phyloP scores from a whole-genome alignment of 148 eudicot species.

The Vaccinium macrocarpon region DNA sequence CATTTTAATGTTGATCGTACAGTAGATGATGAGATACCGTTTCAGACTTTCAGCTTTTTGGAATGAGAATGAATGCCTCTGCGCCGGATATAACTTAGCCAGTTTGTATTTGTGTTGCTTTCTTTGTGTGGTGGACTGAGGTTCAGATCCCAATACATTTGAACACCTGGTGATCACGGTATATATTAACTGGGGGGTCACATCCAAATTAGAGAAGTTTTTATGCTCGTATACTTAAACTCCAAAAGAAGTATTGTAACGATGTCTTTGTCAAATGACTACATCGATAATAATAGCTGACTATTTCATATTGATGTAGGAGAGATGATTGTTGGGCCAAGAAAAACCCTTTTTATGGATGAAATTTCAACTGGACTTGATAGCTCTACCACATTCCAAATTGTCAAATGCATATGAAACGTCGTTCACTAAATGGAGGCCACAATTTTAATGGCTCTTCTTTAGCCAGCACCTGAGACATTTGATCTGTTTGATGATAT shows the following conservation, averaged over 20 bases:
- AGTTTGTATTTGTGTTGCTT: neutral
- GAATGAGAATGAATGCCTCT: neutral
- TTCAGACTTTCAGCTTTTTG: neutral
- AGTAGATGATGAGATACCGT: neutral
- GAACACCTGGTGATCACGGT: neutral
- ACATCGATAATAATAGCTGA: neutral
- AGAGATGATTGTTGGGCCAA: constrained; percentile 90
- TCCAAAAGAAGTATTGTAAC: neutral
- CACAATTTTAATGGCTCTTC: constrained; percentile 85
- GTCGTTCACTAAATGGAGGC: constrained; percentile 82
- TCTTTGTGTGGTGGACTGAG: neutral
- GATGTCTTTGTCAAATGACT: neutral
- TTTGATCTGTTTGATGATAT: constrained; percentile 82
- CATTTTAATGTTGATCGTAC: neutral
- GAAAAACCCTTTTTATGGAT: constrained; percentile 90
- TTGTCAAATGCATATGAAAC: constrained; percentile 66
- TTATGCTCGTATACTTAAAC: neutral
- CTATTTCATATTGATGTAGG: constrained; percentile 37
- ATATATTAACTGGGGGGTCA: neutral
- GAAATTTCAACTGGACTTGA: constrained; percentile 89
- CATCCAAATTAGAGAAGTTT: neutral
- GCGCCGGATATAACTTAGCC: neutral
- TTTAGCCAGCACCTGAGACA: constrained; percentile 94
- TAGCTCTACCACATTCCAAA: constrained; percentile 84
- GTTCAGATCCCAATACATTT: neutral